Evolutionary conservation across 768 basidiomycete genomes (phyloP).

Genomic region (Candolleomyces efflorescens): DNA sequence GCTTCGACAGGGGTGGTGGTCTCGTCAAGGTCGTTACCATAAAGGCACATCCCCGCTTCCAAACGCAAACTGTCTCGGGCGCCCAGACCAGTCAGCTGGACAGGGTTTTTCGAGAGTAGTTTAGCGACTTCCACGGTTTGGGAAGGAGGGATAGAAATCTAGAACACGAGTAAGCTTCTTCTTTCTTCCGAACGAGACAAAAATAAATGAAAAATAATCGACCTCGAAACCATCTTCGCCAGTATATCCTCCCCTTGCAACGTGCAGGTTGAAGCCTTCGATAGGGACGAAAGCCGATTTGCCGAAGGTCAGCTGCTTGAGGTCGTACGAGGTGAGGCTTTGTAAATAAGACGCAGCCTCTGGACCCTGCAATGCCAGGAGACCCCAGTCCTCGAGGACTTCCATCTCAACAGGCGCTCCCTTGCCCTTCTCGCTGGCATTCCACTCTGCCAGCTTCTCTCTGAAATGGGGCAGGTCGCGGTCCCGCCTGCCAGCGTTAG

Average conservation of each 20-base stretch:
- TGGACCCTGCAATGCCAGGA: constrained; percentile 93
- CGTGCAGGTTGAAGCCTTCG: constrained; percentile 75
- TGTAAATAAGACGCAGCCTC: constrained; percentile 80
- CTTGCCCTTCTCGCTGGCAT: constrained; percentile 46
- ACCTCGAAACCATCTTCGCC: constrained; percentile 99
- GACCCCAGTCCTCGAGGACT: constrained; percentile 77
- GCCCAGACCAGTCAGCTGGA: constrained; percentile 86
- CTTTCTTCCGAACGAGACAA: background rate
- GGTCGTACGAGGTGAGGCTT: constrained; percentile 66
- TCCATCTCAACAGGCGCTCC: constrained; percentile 74
- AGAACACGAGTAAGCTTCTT: background rate
- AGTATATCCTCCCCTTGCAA: constrained; percentile 94
- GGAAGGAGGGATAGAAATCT: constrained; percentile 88
- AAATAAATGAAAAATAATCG: constrained; percentile 5
- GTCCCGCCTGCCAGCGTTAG: constrained; percentile 86
- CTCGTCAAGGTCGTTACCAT: constrained; percentile 93
- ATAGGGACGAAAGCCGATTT: constrained; percentile 77
- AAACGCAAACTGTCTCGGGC: constrained; percentile 91
- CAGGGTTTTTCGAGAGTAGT: constrained; percentile 56
- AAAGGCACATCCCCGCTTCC: constrained; percentile 96
- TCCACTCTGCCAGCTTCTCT: constrained; percentile 73
- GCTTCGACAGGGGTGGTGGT: constrained; percentile 85
- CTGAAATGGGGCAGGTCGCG: constrained; percentile 79
- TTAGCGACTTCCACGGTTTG: constrained; percentile 70
- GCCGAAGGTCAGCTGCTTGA: constrained; percentile 77